Evolutionary conservation across 306 rosid genomes (phyloP).

Genomic region (Sicyos baderoa): DNA sequence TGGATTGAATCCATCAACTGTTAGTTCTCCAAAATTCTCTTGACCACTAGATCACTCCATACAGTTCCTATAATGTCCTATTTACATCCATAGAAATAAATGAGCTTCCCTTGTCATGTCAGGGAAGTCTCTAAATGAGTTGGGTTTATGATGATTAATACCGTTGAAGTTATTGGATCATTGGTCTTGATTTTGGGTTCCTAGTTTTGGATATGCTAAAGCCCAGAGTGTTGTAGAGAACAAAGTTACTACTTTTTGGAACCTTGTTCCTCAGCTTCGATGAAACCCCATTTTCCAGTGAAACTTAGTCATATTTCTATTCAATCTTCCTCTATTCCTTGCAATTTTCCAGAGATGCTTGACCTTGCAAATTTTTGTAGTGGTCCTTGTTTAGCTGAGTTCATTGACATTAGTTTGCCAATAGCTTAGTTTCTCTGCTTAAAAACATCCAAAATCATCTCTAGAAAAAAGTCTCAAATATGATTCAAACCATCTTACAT

Average conservation of each 20-base stretch:
- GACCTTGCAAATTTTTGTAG: neutral
- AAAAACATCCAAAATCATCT: neutral
- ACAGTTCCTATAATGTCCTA: neutral
- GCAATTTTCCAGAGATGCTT: neutral
- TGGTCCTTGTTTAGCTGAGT: slow-evolving; percentile 4
- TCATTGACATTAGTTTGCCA: neutral
- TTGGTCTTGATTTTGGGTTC: neutral
- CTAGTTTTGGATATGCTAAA: neutral
- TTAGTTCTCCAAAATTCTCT: too few species aligned
- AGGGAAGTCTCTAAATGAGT: neutral
- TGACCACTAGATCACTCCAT: too few species aligned
- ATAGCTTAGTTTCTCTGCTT: neutral
- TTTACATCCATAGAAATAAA: neutral
- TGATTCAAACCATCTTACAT: neutral
- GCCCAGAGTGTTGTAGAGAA: neutral
- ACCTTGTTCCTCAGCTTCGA: neutral
- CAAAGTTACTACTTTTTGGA: neutral
- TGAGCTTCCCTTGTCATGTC: neutral
- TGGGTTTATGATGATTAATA: neutral
- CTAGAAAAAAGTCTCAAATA: neutral
- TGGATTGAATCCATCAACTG: too few species aligned
- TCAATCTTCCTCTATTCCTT: neutral
- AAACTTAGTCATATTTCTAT: neutral
- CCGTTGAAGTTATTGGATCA: neutral
- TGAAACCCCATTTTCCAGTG: neutral